These are phyloP conservation scores for Acanthamoeba quina DNA, from an alignment of 208 protist species.

Conservation along the genomic window DNA sequence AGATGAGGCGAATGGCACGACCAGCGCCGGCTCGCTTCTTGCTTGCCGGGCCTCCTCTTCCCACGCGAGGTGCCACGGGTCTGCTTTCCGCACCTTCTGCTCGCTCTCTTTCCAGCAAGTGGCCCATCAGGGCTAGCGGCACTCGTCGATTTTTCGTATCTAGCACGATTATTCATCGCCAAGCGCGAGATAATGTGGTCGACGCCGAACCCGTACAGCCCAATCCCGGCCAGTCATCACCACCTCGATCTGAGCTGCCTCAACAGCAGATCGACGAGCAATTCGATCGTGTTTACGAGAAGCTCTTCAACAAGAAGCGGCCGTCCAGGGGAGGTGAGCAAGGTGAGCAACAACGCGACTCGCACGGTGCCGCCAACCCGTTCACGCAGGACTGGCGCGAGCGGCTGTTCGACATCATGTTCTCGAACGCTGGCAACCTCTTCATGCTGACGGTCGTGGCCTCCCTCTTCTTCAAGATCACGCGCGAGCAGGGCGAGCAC, in stretches of 20 bases:
- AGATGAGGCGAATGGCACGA: background rate
- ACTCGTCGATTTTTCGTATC: background rate
- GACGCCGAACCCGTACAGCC: background rate
- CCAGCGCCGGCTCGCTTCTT: background rate
- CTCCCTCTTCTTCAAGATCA: conserved; percentile 31
- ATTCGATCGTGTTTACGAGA: conserved; percentile 45
- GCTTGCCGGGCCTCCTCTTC: background rate
- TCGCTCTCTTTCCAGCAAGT: background rate
- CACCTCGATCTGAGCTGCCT: conserved; percentile 26
- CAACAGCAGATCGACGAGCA: conserved; percentile 42
- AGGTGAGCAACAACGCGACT: background rate
- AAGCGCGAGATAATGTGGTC: background rate
- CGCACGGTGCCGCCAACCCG: background rate
- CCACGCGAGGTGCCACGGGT: too few species aligned
- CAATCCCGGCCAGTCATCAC: background rate
- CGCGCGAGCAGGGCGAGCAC: conserved; percentile 45
- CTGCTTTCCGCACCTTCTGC: background rate
- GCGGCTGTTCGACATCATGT: conserved; percentile 44
- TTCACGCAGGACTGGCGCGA: conserved; percentile 39
- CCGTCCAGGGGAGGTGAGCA: background rate
- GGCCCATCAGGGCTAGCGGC: background rate
- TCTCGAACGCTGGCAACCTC: conserved; percentile 39
- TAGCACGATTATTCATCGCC: background rate
- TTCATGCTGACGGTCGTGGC: conserved; percentile 27
- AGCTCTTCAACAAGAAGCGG: conserved; percentile 26